Percentiles rank a stretch among this genome's conserved stretches.
These are phyloP conservation scores for Cerioporus squamosus DNA, from an alignment of 1,284 basidiomycete species.

Conservation along the genomic window DNA sequence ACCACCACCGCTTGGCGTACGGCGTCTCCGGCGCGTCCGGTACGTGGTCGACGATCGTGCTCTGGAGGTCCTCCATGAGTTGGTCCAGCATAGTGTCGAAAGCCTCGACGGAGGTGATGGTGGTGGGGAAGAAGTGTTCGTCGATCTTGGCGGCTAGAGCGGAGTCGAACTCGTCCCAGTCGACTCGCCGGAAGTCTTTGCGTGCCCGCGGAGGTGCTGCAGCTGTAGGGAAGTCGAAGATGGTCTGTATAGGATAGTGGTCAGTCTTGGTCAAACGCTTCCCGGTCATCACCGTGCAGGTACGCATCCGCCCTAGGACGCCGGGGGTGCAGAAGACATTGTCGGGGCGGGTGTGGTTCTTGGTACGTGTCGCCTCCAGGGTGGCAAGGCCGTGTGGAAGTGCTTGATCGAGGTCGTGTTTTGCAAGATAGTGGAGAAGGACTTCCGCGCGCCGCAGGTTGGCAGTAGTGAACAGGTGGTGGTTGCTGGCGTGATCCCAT, in stretches of 20 bases:
- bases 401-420: conserved; percentile 28
- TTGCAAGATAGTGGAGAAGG: conserved; percentile 26
- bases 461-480: conserved; percentile 37
- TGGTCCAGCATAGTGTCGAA: conserved; percentile 13
- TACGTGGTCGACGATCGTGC: conserved; percentile 26
- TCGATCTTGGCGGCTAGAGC: conserved; percentile 6
- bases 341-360: conserved; percentile 37
- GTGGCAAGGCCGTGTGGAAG: conserved; percentile 37
- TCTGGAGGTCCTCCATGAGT: conserved; percentile 25
- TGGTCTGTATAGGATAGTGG: conserved; percentile 33
- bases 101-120: not conserved
- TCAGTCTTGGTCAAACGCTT: conserved; percentile 27
- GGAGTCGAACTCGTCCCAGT: conserved; percentile 30
- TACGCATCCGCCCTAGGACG: conserved; percentile 18
- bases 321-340: conserved; percentile 36
- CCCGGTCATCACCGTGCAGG: conserved; percentile 21
- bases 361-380: conserved; percentile 26
- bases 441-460: conserved; percentile 21
- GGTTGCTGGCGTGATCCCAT: conserved; percentile 46
- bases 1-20: conserved; percentile 33
- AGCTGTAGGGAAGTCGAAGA: conserved; percentile 4
- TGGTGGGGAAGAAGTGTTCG: not conserved
- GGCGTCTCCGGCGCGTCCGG: conserved; percentile 29
- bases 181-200: conserved; percentile 28
- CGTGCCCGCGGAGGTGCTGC: not conserved